phyloP scores from a whole-genome alignment of 805 yeast genomes.

The Yarrowia bubula region DNA sequence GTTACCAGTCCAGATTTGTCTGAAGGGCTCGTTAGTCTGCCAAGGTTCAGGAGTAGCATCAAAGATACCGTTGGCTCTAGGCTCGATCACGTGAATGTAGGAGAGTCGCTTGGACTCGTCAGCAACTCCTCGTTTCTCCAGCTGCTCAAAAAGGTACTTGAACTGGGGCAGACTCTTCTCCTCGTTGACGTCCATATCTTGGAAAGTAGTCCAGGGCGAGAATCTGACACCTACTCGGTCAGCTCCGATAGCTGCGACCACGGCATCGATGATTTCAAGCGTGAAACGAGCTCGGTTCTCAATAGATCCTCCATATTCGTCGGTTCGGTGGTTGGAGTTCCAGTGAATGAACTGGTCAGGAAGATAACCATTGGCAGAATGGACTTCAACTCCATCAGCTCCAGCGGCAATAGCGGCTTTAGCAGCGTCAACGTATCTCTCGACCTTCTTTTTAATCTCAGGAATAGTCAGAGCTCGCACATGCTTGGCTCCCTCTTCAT shows the following conservation, averaged over 20 bases:
- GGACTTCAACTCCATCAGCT: conserved; percentile 64
- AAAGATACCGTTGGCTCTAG: conserved; percentile 37
- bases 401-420: conserved; percentile 52
- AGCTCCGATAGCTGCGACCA: conserved; percentile 47
- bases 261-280: conserved; percentile 52
- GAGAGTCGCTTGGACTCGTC: conserved; percentile 40
- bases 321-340: conserved; percentile 52
- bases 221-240: conserved; percentile 48
- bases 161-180: conserved; percentile 33
- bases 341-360: conserved; percentile 49
- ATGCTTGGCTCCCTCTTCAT: conserved; percentile 22
- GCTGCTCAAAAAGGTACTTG: conserved; percentile 44
- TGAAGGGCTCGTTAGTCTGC: conserved; percentile 32
- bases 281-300: conserved; percentile 55
- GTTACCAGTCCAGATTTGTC: conserved; percentile 47
- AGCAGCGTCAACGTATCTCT: conserved; percentile 53
- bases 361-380: conserved; percentile 62
- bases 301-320: conserved; percentile 60
- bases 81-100: conserved; percentile 43
- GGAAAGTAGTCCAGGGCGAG: conserved; percentile 33
- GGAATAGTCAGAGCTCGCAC: conserved; percentile 42
- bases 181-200: conserved; percentile 28
- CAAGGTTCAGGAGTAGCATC: conserved; percentile 31
- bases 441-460: conserved; percentile 47
- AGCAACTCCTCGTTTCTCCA: conserved; percentile 42